These are phyloP conservation scores for Paralagenidium karlingii DNA, from an alignment of 352 stramenopile genomes.

Conservation along the genomic window DNA sequence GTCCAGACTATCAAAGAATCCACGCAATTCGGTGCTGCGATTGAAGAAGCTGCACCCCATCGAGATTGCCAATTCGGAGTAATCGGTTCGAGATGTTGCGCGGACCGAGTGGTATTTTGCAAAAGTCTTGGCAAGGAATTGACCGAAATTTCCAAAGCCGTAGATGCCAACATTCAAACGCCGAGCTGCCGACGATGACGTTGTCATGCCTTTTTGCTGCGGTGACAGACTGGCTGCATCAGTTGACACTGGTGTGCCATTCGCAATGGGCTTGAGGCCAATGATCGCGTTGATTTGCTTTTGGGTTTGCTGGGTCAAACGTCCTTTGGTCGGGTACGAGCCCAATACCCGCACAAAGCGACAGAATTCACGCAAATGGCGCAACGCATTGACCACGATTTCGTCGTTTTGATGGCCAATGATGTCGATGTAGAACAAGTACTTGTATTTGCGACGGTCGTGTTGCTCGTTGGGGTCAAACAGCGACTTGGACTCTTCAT, in stretches of 20 bases:
- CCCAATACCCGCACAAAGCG: slow-evolving; percentile 78
- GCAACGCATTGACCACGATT: slow-evolving; percentile 53
- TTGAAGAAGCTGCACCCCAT: slow-evolving; percentile 55
- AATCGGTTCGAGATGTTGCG: slow-evolving; percentile 79
- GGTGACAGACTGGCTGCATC: no score
- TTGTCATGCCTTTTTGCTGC: no score
- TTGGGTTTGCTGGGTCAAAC: slow-evolving; percentile 34
- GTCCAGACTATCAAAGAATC: slow-evolving; percentile 89
- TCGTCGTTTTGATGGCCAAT: slow-evolving; percentile 50
- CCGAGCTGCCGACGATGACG: neutral
- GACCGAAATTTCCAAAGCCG: slow-evolving; percentile 95
- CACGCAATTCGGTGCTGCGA: slow-evolving; percentile 62
- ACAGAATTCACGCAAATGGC: slow-evolving; percentile 66
- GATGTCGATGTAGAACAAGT: slow-evolving; percentile 68
- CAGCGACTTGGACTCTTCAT: slow-evolving; percentile 9
- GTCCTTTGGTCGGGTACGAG: slow-evolving; percentile 67
- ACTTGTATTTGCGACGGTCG: slow-evolving; percentile 60
- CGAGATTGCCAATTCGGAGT: slow-evolving; percentile 32
- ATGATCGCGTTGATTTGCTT: slow-evolving; percentile 36
- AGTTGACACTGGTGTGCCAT: no score
- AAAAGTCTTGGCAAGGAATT: slow-evolving; percentile 96
- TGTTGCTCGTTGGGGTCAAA: no score
- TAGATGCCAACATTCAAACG: slow-evolving; percentile 93
- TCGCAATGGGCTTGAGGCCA: no score
- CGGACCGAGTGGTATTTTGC: slow-evolving; percentile 84